These are phyloP conservation scores for Exsudoporus floridanus DNA, from an alignment of 1,284 basidiomycete genomes.

Conservation along the genomic window DNA sequence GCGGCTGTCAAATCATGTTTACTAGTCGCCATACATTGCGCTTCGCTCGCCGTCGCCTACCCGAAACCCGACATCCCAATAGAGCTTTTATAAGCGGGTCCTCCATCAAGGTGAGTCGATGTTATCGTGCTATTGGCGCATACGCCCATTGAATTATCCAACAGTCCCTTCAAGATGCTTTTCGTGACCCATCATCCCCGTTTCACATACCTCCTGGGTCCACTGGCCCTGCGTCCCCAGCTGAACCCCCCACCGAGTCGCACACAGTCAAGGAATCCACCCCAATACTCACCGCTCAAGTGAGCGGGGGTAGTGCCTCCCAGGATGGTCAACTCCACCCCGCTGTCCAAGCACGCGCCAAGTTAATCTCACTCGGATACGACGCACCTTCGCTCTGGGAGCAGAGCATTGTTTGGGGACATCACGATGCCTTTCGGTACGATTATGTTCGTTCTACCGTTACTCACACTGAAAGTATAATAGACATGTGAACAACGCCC, in stretches of 20 bases:
- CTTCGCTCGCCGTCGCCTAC: conserved; percentile 4
- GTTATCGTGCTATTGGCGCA: not conserved
- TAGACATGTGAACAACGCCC: conserved; percentile 77
- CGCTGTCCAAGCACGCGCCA: conserved; percentile 42
- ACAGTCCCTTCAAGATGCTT: conserved; percentile 56
- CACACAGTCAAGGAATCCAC: not conserved
- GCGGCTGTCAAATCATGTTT: conserved; percentile 11
- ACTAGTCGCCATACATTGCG: not conserved
- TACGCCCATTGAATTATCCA: not conserved
- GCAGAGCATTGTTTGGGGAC: conserved; percentile 71
- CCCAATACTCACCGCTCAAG: not conserved
- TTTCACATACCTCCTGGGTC: conserved; percentile 62
- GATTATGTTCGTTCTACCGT: conserved; percentile 22
- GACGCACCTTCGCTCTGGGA: conserved; percentile 68
- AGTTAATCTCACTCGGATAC: conserved; percentile 50
- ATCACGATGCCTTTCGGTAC: conserved; percentile 73
- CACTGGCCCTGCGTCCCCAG: conserved; percentile 58
- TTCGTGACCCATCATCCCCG: conserved; percentile 64
- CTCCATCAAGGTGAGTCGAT: conserved; percentile 27
- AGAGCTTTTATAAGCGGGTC: conserved; percentile 24
- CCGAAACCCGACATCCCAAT: not conserved
- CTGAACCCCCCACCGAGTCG: conserved; percentile 31
- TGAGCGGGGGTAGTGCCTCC: not conserved
- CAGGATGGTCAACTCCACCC: conserved; percentile 6
- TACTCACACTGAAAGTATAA: not conserved